Conservation (phyloP, 2,329 filamentous ascomycete genomes). For the Trichoderma polysporum region DNA sequence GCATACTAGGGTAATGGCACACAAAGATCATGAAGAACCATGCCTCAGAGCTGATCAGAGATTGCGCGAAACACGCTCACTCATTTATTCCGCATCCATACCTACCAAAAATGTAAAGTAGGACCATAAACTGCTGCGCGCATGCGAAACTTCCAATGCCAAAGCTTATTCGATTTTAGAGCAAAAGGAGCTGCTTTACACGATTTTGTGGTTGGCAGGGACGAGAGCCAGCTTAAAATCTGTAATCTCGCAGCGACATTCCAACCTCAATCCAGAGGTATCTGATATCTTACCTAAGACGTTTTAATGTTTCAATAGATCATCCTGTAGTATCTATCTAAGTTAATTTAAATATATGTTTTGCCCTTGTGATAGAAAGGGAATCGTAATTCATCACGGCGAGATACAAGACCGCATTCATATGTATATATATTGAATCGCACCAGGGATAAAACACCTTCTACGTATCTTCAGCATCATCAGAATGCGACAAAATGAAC, state of each 20-base stretch:
- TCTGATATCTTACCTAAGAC: slow-evolving; percentile 39
- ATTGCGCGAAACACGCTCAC: slow-evolving; percentile 39
- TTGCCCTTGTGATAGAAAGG: slow-evolving; percentile 39
- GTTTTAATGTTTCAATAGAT: slow-evolving; percentile 34
- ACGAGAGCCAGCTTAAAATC: slow-evolving; percentile 31
- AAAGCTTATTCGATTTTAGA: slow-evolving; percentile 28
- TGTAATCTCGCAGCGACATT: slow-evolving; percentile 37
- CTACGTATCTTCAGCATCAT: slow-evolving; percentile 2
- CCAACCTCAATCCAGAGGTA: slow-evolving; percentile 40
- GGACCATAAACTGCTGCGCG: slow-evolving; percentile 37
- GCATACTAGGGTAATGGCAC: slow-evolving; percentile 28
- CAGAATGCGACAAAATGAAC: slow-evolving; percentile 24
- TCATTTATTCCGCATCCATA: slow-evolving; percentile 36
- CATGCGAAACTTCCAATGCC: neutral
- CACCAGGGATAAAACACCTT: slow-evolving; percentile 29
- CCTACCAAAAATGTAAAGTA: slow-evolving; percentile 39
- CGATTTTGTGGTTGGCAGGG: slow-evolving; percentile 25
- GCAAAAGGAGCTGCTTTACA: slow-evolving; percentile 21
- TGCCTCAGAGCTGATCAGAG: slow-evolving; percentile 35
- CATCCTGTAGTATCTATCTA: slow-evolving; percentile 40
- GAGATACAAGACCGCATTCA: slow-evolving; percentile 31
- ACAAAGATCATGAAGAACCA: slow-evolving; percentile 26
- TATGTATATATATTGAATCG: slow-evolving; percentile 33
- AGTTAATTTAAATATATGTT: slow-evolving; percentile 41
- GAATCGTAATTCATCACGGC: slow-evolving; percentile 36